These are phyloP conservation scores for Pseudoneurospora amorphoporcata DNA, from an alignment of 495 filamentous ascomycete species.

Conservation along the genomic window DNA sequence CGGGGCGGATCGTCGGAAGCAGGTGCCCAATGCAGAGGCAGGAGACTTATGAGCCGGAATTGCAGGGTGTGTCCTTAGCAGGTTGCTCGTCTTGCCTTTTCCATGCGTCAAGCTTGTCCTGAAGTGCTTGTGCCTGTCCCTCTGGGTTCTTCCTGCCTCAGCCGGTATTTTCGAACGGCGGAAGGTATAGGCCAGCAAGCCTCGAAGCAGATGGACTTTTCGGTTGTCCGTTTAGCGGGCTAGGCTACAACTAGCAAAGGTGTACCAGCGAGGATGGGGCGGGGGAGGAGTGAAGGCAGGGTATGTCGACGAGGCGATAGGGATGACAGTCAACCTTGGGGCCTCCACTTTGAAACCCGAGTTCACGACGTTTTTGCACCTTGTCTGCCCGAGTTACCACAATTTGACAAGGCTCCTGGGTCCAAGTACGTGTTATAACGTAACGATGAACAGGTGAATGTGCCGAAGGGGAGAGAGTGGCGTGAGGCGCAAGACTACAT, in stretches of 20 bases:
- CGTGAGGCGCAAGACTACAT: not conserved
- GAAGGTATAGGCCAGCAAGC: not conserved
- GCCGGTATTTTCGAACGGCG: not conserved
- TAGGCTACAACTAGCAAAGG: not conserved
- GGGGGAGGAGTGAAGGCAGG: not conserved
- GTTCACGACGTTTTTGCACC: not conserved
- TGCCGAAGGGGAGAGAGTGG: not conserved
- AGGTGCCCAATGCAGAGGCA: not conserved
- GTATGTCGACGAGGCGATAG: not conserved
- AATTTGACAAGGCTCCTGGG: not conserved
- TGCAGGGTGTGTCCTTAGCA: not conserved
- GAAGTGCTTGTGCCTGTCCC: not conserved
- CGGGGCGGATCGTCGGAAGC: not conserved
- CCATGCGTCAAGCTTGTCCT: not conserved
- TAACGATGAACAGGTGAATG: not conserved
- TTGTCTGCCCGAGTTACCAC: not conserved
- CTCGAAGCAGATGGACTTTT: not conserved
- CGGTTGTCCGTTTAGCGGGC: not conserved
- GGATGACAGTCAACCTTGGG: not conserved
- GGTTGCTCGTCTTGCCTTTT: not conserved
- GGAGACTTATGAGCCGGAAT: not conserved
- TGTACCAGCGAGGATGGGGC: not conserved
- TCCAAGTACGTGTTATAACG: not conserved
- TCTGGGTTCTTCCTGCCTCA: not conserved
- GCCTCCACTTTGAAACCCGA: not conserved